phyloP scores from a whole-genome alignment of 2,329 filamentous ascomycete species.

The Penicillium sp. region DNA sequence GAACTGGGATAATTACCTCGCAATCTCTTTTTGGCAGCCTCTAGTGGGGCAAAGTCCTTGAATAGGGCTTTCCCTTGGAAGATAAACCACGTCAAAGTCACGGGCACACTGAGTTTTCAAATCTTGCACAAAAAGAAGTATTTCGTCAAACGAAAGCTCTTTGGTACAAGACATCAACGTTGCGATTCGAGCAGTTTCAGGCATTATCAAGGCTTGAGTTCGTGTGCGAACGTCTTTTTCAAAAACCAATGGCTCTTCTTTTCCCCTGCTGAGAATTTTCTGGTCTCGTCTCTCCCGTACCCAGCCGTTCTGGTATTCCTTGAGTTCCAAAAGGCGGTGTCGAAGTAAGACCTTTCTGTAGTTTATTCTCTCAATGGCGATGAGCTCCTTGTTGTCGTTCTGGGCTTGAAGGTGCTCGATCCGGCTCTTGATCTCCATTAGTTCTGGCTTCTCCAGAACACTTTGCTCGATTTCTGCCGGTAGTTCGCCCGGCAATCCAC shows the following conservation, averaged over 20 bases:
- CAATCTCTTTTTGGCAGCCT: constrained; percentile 10
- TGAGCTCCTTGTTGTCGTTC: not conserved
- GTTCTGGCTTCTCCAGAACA: constrained; percentile 13
- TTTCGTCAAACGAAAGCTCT: constrained; percentile 16
- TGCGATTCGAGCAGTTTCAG: constrained; percentile 14
- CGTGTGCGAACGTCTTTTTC: constrained; percentile 13
- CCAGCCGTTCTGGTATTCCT: constrained; percentile 16
- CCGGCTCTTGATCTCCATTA: constrained; percentile 8
- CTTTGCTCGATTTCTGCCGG: constrained; percentile 12
- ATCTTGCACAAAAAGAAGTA: constrained; percentile 16
- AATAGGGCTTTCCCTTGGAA: constrained; percentile 13
- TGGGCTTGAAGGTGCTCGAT: constrained; percentile 10
- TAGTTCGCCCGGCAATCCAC: constrained; percentile 11
- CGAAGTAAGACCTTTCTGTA: constrained; percentile 15
- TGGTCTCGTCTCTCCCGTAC: constrained; percentile 15
- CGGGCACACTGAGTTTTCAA: constrained; percentile 10
- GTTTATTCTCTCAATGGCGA: constrained; percentile 7
- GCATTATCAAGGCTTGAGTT: constrained; percentile 17
- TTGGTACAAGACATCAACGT: constrained; percentile 9
- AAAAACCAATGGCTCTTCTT: constrained; percentile 3
- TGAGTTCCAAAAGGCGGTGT: constrained; percentile 9
- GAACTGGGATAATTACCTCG: constrained; percentile 5
- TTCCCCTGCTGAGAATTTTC: constrained; percentile 18
- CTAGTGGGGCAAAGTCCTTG: constrained; percentile 10
- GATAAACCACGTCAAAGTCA: constrained; percentile 19